Evolutionary conservation across 2,329 filamentous ascomycete genomes (phyloP).

Genomic region (Lizonia empirigonia): DNA sequence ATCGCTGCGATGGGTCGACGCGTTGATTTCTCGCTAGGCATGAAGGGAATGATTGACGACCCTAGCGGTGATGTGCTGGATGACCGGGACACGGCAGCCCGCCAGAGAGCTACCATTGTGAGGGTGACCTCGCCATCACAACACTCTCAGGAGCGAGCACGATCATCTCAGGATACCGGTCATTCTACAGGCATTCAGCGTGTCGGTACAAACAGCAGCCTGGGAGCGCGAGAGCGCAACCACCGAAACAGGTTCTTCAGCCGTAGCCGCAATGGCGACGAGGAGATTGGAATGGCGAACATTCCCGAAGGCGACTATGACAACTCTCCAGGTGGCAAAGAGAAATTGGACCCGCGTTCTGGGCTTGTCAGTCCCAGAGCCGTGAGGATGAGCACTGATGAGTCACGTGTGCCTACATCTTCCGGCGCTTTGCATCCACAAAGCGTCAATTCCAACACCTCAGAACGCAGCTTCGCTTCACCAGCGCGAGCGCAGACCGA

Average conservation of each 20-base stretch:
- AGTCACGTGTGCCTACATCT: conserved; percentile 20
- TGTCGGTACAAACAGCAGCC: conserved; percentile 43
- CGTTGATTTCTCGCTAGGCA: conserved; percentile 74
- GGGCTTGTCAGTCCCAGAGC: conserved; percentile 41
- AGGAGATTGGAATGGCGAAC: conserved; percentile 55
- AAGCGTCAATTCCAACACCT: conserved; percentile 9
- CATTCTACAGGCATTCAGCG: conserved; percentile 44
- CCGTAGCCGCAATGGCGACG: conserved; percentile 48
- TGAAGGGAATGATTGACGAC: conserved; percentile 64
- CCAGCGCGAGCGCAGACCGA: conserved; percentile 39
- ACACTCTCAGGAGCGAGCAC: conserved; percentile 33
- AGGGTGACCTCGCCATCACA: conserved; percentile 49
- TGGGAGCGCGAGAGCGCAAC: conserved; percentile 44
- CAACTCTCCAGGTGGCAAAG: conserved; percentile 26
- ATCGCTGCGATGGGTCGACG: conserved; percentile 64
- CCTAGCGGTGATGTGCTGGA: conserved; percentile 69
- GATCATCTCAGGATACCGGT: conserved; percentile 41
- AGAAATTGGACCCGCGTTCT: conserved; percentile 46
- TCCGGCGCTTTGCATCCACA: conserved; percentile 32
- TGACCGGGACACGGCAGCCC: conserved; percentile 51
- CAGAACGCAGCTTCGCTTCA: conserved; percentile 28
- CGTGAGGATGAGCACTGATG: conserved; percentile 34
- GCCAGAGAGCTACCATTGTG: conserved; percentile 48
- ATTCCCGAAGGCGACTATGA: conserved; percentile 49
- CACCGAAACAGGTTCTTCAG: conserved; percentile 68